phyloP scores from a whole-genome alignment of 106 monocot species.

The Amphibolis antarctica region DNA sequence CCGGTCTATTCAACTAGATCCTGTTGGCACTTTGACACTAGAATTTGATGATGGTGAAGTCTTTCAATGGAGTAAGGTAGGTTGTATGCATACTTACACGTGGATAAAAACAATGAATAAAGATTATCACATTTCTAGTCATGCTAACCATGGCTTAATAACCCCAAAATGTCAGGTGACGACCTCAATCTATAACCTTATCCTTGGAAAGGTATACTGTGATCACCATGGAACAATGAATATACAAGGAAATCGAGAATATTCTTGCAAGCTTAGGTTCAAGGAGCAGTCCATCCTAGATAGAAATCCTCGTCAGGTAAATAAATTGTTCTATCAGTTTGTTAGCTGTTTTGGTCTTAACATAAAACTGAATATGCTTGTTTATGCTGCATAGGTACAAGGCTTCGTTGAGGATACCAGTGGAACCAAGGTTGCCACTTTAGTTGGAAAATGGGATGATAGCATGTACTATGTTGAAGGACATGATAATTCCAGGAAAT shows the following conservation, averaged over 20 bases:
- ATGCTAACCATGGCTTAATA: background rate
- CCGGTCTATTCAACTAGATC: slow-evolving; percentile 92
- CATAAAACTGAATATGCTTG: background rate
- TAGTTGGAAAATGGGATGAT: slow-evolving; percentile 76
- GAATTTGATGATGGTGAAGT: slow-evolving; percentile 96
- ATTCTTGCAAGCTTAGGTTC: slow-evolving; percentile 71
- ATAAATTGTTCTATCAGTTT: background rate
- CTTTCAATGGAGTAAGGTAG: slow-evolving; percentile 96
- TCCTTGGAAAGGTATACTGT: slow-evolving; percentile 65
- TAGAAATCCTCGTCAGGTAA: slow-evolving; percentile 60
- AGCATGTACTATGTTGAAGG: slow-evolving; percentile 36
- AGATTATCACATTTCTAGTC: too few relatives aligned
- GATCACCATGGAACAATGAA: slow-evolving; percentile 75
- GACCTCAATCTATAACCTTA: slow-evolving; percentile 66
- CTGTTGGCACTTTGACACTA: slow-evolving; percentile 70
- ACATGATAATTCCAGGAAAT: slow-evolving; percentile 16
- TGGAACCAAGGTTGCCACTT: slow-evolving; percentile 41
- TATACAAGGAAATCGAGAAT: slow-evolving; percentile 42
- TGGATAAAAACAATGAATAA: too few relatives aligned
- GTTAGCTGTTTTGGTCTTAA: background rate
- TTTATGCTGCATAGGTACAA: slow-evolving; percentile 34
- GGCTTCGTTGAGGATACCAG: slow-evolving; percentile 56
- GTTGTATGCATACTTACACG: background rate
- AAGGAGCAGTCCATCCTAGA: slow-evolving; percentile 67
- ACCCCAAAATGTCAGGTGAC: slow-evolving; percentile 33